Evolutionary conservation across 106 monocot species (phyloP).

Genomic region (Iris macrosiphon): DNA sequence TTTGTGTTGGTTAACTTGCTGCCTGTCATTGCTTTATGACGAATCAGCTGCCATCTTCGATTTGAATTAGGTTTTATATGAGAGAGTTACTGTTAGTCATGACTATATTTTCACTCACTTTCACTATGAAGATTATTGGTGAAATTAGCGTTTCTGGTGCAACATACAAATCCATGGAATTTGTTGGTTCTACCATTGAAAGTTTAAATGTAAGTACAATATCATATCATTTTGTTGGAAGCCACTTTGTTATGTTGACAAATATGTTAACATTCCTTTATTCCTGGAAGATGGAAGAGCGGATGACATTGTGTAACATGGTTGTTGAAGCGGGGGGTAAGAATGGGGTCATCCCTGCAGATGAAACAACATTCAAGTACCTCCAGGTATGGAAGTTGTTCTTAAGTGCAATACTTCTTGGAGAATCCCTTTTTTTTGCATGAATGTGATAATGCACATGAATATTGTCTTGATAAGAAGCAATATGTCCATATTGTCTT

Average conservation of each 20-base stretch:
- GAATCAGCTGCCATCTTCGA: no score
- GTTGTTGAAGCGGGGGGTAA: constrained; percentile 97
- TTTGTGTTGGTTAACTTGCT: not conserved
- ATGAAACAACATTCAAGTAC: constrained; percentile 78
- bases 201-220: constrained; percentile 55
- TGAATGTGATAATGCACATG: not conserved
- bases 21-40: no score
- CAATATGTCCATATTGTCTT: no score
- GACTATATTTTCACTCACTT: not conserved
- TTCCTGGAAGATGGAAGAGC: constrained; percentile 78
- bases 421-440: not conserved
- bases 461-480: no score
- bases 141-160: constrained; percentile 95
- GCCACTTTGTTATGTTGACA: no score
- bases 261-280: constrained; percentile 6
- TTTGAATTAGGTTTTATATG: no score
- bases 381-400: constrained; percentile 59
- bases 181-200: constrained; percentile 82
- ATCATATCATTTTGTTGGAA: not conserved
- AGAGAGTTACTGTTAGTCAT: not conserved
- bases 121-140: constrained; percentile 78
- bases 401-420: no score
- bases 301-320: constrained; percentile 99
- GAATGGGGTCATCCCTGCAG: constrained; percentile 93
- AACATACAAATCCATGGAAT: constrained; percentile 96